phyloP scores from a whole-genome alignment of 495 filamentous ascomycete species.

The Daldinia bambusicola region DNA sequence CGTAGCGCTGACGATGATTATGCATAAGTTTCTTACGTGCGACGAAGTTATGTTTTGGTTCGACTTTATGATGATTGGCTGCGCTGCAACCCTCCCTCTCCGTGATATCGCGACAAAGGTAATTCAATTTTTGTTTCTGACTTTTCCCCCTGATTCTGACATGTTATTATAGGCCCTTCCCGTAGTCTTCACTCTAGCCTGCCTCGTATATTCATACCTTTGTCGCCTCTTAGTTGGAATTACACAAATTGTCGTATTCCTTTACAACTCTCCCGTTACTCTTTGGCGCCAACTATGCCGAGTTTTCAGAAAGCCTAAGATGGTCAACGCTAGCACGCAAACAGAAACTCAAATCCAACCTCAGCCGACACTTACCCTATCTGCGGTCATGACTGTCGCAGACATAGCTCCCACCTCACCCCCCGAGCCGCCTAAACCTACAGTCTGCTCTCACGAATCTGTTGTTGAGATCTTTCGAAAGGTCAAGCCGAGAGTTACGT shows the following conservation, averaged over 20 bases:
- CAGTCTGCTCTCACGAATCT: background rate
- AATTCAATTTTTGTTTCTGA: background rate
- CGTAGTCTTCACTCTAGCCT: background rate
- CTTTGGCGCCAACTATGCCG: background rate
- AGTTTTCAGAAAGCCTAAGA: background rate
- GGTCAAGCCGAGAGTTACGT: background rate
- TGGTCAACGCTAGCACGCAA: conserved; percentile 5
- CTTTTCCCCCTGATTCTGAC: background rate
- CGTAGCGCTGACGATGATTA: background rate
- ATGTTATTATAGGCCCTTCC: background rate
- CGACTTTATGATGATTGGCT: background rate
- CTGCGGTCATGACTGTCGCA: background rate
- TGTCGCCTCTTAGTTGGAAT: background rate
- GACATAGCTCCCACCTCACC: background rate
- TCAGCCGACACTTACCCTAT: background rate
- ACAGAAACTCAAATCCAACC: background rate
- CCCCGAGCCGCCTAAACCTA: background rate
- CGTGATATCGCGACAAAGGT: background rate
- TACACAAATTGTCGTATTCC: background rate
- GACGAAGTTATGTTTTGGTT: background rate
- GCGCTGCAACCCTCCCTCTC: background rate
- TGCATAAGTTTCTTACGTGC: background rate
- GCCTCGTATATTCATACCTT: background rate
- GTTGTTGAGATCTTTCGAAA: background rate
- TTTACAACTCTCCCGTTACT: background rate